These are phyloP conservation scores for Murraya paniculata DNA, from an alignment of 345 rosid genomes.

Conservation along the genomic window DNA sequence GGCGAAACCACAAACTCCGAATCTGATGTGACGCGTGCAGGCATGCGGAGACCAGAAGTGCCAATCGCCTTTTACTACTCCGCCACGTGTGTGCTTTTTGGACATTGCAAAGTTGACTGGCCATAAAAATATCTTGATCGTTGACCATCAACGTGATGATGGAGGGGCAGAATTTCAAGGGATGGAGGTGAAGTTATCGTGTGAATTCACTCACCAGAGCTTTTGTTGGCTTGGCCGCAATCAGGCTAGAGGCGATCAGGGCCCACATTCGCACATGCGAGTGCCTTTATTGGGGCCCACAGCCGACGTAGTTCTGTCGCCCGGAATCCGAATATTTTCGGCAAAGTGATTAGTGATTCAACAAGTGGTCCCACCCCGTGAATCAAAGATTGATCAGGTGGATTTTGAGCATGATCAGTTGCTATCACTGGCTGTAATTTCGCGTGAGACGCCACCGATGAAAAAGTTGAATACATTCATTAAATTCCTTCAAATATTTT, in stretches of 20 bases:
- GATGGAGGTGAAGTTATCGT: neutral
- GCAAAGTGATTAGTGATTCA: neutral
- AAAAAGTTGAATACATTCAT: neutral
- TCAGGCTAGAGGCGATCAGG: neutral
- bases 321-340: neutral
- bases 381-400: neutral
- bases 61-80: neutral
- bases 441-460: neutral
- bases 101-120: no score
- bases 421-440: neutral
- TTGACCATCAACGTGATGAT: neutral
- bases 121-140: no score
- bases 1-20: neutral
- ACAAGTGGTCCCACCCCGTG: neutral
- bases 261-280: neutral
- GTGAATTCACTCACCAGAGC: neutral
- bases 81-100: neutral
- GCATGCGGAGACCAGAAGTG: neutral
- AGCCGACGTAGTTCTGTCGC: neutral
- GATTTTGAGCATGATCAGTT: neutral
- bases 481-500: no score
- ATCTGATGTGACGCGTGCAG: slow-evolving; percentile 2
- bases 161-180: neutral
- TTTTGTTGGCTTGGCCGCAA: neutral
- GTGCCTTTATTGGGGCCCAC: neutral